These are phyloP conservation scores for Ampelomyces quisqualis DNA, from an alignment of 2,329 filamentous ascomycete species.

Conservation along the genomic window DNA sequence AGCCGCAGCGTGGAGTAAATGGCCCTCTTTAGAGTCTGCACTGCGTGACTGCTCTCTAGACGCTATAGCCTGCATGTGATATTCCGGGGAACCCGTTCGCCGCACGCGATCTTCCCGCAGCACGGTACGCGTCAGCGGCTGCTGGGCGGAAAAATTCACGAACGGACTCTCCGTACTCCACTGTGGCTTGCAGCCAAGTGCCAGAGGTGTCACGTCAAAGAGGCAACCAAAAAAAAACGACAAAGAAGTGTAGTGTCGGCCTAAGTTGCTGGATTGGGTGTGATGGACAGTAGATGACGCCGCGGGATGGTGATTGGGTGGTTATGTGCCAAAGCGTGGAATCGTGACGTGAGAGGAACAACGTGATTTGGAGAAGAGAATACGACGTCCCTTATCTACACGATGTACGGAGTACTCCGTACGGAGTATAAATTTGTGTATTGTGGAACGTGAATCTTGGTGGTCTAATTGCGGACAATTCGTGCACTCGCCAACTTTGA, in stretches of 20 bases:
- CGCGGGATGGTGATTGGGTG: conserved; percentile 1
- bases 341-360: neutral
- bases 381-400: too few relatives aligned
- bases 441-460: too few relatives aligned
- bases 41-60: too few relatives aligned
- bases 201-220: neutral
- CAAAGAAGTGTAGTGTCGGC: conserved; percentile 5
- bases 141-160: too few relatives aligned
- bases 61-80: conserved; percentile 6
- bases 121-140: too few relatives aligned
- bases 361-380: neutral
- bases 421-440: neutral
- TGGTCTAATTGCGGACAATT: too few relatives aligned
- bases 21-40: too few relatives aligned
- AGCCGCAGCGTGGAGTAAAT: too few relatives aligned
- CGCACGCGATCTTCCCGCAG: too few relatives aligned
- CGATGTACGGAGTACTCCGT: neutral
- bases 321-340: neutral
- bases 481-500: too few relatives aligned
- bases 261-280: conserved; percentile 2
- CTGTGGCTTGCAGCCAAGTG: conserved; percentile 2
- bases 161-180: neutral
- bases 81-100: conserved; percentile 5
- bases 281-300: conserved; percentile 1
- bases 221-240: neutral